Evolutionary conservation across 345 rosid genomes (phyloP), one percentile per base, ranked within the genome.

Genomic region (Salix koriyanagi): DNA sequence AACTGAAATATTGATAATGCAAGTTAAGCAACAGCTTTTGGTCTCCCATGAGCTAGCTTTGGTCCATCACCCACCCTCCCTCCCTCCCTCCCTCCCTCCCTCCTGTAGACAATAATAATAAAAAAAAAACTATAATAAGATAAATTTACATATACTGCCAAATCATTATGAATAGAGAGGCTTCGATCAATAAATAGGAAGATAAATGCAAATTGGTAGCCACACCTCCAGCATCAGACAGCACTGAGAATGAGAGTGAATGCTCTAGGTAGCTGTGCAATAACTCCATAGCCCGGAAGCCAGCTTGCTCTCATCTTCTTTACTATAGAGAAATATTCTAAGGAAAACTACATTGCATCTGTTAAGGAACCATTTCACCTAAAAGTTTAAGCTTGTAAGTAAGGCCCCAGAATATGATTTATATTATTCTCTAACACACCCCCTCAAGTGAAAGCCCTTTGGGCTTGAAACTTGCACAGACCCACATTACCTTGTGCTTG

Each of bases 301-400:
- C 84, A 68, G 77, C 58, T 75, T 80, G 83, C 73, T 46, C 23
- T n/a, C 70, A 3, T 66, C 56, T 52, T 54, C 39, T 75, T 58
- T 61, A 37, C 28, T 62, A 72, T 54, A 72, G 54, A 69, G 44
- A 65, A 48, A 2, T 1, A 9, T 12, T 3, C 18, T 0, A 10
- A 68, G 65, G 42, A 64, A 56, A 52, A 36, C 67, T 50, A 4
- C 23, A 16, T 37, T 25, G 77, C 67, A 75, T 66, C n/a, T n/a
- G n/a, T n/a, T n/a, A n/a, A n/a, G n/a, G n/a, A n/a, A n/a, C n/a
- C n/a, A n/a, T n/a, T n/a, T n/a, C n/a, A n/a, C n/a, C n/a, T n/a
- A n/a, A n/a, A n/a, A n/a, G n/a, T n/a, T n/a, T n/a, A n/a, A n/a
- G n/a, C n/a, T n/a, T n/a, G n/a, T n/a, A n/a, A n/a, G n/a, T n/a